Evolutionary conservation across 2,329 filamentous ascomycete species (phyloP).

Genomic region (Dothideomycetes sp.): DNA sequence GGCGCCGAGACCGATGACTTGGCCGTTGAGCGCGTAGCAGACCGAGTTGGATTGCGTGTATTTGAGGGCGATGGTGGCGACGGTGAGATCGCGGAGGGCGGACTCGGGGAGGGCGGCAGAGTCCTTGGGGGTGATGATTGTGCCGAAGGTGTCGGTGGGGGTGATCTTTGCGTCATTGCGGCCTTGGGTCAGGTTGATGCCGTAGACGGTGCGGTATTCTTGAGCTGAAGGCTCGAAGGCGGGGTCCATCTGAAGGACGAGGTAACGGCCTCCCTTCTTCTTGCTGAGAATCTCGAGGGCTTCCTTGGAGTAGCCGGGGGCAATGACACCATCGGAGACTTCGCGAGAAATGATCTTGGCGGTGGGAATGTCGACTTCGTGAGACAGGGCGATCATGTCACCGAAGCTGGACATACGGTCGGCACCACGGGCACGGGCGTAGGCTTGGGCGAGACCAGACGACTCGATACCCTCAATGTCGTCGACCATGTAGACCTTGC

Average conservation of each 20-base stretch:
- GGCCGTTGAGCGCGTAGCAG: constrained; percentile 90
- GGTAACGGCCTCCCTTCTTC: constrained; percentile 97
- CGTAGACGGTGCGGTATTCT: constrained; percentile 83
- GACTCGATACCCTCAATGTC: constrained; percentile 83
- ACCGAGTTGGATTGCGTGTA: constrained; percentile 99
- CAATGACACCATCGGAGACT: constrained; percentile 94
- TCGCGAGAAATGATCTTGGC: constrained; percentile 97
- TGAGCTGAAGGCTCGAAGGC: constrained; percentile 65
- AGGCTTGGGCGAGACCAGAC: constrained; percentile 83
- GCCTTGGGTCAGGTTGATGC: constrained; percentile 77
- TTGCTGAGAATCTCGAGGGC: constrained; percentile 87
- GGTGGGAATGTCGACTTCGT: constrained; percentile 82
- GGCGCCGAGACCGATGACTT: constrained; percentile 87
- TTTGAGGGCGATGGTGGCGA: constrained; percentile 94
- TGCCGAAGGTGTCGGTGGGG: constrained; percentile 70
- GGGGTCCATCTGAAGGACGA: constrained; percentile 89
- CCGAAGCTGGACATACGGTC: constrained; percentile 99
- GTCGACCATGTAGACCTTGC: constrained; percentile 97
- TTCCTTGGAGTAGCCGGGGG: constrained; percentile 73
- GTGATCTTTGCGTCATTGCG: constrained; percentile 87
- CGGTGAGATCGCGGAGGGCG: constrained; percentile 79
- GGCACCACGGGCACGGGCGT: constrained; percentile 87
- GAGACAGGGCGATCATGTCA: constrained; percentile 87
- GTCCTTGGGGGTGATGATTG: constrained; percentile 79
- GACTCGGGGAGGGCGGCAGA: constrained; percentile 60